These are phyloP conservation scores for Phylloporus rhodoxanthus DNA, from an alignment of 768 basidiomycete genomes.

Conservation along the genomic window DNA sequence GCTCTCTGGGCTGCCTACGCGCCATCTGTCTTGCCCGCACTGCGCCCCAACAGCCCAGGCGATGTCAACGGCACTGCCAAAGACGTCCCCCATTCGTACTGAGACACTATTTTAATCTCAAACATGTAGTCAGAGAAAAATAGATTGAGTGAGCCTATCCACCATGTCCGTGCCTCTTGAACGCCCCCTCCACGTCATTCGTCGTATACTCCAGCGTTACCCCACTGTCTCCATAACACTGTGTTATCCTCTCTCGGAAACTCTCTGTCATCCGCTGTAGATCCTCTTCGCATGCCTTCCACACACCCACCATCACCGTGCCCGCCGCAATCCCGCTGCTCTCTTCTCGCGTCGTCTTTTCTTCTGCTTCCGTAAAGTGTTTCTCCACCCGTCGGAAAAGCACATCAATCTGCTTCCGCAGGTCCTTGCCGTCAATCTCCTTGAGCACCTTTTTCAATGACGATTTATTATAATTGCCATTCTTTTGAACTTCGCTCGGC, in stretches of 20 bases:
- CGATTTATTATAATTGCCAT: slow-evolving; percentile 67
- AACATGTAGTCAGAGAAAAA: slow-evolving; percentile 3
- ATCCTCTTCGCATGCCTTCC: slow-evolving; percentile 88
- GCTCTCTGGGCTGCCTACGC: slow-evolving; percentile 39
- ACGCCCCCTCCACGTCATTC: slow-evolving; percentile 72
- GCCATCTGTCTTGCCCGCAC: slow-evolving; percentile 34
- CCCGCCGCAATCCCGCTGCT: slow-evolving; percentile 50
- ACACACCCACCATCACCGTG: slow-evolving; percentile 75
- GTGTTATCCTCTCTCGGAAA: slow-evolving; percentile 61
- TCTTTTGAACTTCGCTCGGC: slow-evolving; percentile 69
- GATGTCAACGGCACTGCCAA: slow-evolving; percentile 8
- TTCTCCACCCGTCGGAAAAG: slow-evolving; percentile 92
- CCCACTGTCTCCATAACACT: slow-evolving; percentile 75
- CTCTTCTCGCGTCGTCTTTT: slow-evolving; percentile 52
- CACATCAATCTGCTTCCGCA: slow-evolving; percentile 81
- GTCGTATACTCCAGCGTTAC: slow-evolving; percentile 67
- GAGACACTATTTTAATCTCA: slow-evolving; percentile 12
- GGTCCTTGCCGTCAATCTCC: slow-evolving; percentile 82
- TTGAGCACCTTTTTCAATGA: slow-evolving; percentile 80
- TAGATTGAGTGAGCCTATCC: slow-evolving; percentile 12
- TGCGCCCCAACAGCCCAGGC: slow-evolving; percentile 12
- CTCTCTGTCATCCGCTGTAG: slow-evolving; percentile 65
- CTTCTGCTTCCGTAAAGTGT: slow-evolving; percentile 83
- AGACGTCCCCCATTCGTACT: slow-evolving; percentile 4
- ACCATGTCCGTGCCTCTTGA: slow-evolving; percentile 54